These are phyloP conservation scores for Melocanna baccifera DNA, from an alignment of 176 grass and related monocot species.

Conservation along the genomic window DNA sequence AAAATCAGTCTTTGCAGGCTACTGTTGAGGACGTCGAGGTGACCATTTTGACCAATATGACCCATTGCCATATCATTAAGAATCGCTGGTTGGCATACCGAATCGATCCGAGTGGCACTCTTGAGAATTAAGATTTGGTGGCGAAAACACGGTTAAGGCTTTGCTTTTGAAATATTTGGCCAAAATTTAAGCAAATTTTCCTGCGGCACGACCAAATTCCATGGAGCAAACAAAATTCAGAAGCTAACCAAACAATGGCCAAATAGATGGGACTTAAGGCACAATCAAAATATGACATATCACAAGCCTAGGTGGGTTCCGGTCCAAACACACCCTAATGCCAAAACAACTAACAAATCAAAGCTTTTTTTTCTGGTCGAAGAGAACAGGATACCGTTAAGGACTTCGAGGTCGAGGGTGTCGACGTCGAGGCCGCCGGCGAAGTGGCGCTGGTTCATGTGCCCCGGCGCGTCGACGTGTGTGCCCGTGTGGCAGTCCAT, in stretches of 20 bases:
- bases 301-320: too few species aligned
- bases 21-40: slow-evolving; percentile 66
- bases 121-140: background rate
- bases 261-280: too few species aligned
- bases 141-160: background rate
- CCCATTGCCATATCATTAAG: too few species aligned
- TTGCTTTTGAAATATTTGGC: background rate
- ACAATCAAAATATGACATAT: too few species aligned
- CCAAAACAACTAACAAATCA: too few species aligned
- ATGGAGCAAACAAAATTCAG: too few species aligned
- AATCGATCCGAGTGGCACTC: background rate
- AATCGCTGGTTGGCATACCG: too few species aligned
- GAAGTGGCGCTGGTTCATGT: slow-evolving; percentile 54
- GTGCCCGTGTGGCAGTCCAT: slow-evolving; percentile 60
- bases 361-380: background rate
- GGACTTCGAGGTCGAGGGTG: slow-evolving; percentile 71
- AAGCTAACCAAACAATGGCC: too few species aligned
- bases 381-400: slow-evolving; percentile 46
- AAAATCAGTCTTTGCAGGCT: background rate
- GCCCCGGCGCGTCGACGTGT: slow-evolving; percentile 67
- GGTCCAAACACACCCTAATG: too few species aligned
- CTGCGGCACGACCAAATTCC: too few species aligned
- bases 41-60: too few species aligned
- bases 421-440: slow-evolving; percentile 68
- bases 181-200: background rate